Evolutionary conservation across 2,329 filamentous ascomycete species (phyloP).

Genomic region (Ophiostoma sp.): DNA sequence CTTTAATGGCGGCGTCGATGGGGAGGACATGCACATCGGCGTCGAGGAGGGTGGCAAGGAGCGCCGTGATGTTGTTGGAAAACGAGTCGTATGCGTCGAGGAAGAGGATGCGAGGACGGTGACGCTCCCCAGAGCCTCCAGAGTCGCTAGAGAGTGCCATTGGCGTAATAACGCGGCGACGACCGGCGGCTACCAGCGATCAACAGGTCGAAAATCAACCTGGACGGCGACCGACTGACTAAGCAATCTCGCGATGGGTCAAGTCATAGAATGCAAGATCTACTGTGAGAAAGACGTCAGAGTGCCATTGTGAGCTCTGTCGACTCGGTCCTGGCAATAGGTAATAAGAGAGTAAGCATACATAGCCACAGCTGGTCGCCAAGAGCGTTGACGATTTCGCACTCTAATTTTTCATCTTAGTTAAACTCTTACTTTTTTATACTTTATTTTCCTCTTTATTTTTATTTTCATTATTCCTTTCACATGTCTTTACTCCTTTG

Average conservation of each 20-base stretch:
- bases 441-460: neutral
- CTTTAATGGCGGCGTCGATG: constrained; percentile 56
- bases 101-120: constrained; percentile 60
- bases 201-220: neutral
- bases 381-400: neutral
- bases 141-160: neutral
- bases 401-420: constrained; percentile 10
- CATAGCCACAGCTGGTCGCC: neutral
- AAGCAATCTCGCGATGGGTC: constrained; percentile 1
- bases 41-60: constrained; percentile 64
- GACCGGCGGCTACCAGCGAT: too few species aligned
- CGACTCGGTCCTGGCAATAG: too few species aligned
- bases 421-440: constrained; percentile 1
- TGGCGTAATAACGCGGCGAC: neutral
- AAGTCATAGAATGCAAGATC: neutral
- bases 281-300: neutral
- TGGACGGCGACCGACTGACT: neutral
- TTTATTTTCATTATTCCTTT: neutral
- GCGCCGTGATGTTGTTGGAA: constrained; percentile 85
- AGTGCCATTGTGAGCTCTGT: neutral
- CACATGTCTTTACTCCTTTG: neutral
- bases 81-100: constrained; percentile 97
- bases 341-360: neutral
- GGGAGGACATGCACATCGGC: constrained; percentile 65
- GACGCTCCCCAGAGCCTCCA: too few species aligned